These are phyloP conservation scores for Corylus heterophylla DNA, from an alignment of 306 rosid genomes.

Conservation along the genomic window DNA sequence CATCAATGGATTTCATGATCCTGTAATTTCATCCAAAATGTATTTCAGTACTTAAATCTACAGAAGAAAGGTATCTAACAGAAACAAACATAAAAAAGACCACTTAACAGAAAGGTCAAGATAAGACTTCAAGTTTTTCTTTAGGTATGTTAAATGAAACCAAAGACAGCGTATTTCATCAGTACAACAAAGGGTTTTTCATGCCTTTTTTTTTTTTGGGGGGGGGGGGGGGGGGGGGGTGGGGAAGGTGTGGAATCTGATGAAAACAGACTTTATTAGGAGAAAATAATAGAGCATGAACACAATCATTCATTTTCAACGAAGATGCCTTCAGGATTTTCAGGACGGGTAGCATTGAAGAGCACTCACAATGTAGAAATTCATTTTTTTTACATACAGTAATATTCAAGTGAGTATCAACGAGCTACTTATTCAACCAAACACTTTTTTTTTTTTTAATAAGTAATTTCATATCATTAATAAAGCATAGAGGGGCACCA, in stretches of 20 bases:
- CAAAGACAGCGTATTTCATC: neutral
- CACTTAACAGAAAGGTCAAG: conserved; percentile 8
- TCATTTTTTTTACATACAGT: too few relatives aligned
- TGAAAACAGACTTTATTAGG: neutral
- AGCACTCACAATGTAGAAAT: neutral
- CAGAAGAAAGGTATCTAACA: conserved; percentile 6
- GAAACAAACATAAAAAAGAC: conserved; percentile 10
- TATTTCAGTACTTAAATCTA: conserved; percentile 27
- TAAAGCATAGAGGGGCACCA: too few relatives aligned
- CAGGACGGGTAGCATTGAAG: neutral
- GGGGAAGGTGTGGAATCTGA: too few relatives aligned
- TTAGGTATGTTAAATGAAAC: conserved; percentile 5
- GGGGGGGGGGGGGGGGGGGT: neutral
- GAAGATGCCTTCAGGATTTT: neutral
- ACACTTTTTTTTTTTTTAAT: too few relatives aligned
- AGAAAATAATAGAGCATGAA: neutral
- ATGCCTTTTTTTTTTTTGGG: neutral
- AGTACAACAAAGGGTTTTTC: neutral
- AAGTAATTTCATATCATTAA: too few relatives aligned
- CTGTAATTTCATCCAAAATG: conserved; percentile 50
- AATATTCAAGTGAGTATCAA: neutral
- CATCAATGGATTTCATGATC: conserved; percentile 78
- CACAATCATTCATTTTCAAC: neutral
- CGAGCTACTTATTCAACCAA: neutral
- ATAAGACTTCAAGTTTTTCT: neutral